These are phyloP conservation scores for Pinus albicaulis DNA, from an alignment of 75 land plant species.

Conservation along the genomic window DNA sequence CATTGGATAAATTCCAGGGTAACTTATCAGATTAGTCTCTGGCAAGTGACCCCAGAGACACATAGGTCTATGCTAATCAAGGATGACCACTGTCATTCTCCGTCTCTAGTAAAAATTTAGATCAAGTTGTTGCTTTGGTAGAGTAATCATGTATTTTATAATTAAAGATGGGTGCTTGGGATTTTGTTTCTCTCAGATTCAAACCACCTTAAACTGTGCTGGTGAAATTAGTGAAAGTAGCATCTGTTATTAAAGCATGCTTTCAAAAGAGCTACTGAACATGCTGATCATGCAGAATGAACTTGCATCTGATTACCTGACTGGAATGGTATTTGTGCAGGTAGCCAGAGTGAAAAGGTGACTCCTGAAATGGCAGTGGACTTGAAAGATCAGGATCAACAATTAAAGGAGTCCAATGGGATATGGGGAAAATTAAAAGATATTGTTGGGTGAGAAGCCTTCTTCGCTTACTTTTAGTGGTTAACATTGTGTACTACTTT, in stretches of 20 bases:
- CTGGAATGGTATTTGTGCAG: not conserved
- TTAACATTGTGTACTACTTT: not conserved
- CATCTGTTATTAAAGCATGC: not conserved
- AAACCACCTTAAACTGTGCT: not conserved
- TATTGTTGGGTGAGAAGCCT: conserved; percentile 1
- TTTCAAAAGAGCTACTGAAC: not conserved
- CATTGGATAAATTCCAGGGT: conserved; percentile 16
- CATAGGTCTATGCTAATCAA: conserved; percentile 4
- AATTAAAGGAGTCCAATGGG: not conserved
- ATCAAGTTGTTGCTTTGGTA: not conserved
- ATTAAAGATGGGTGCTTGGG: not conserved
- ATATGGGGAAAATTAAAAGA: conserved; percentile 9
- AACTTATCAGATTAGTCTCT: conserved; percentile 16
- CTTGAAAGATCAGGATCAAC: not conserved
- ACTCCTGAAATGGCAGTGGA: conserved; percentile 2
- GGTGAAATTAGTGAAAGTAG: not conserved
- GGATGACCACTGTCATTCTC: conserved; percentile 8
- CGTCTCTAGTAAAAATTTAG: not conserved
- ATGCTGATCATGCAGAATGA: not conserved
- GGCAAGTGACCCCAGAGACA: conserved; percentile 14
- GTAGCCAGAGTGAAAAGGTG: not conserved
- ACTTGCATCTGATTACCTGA: not conserved
- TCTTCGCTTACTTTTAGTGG: not conserved
- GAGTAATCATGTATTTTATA: not conserved
- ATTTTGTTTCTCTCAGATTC: not conserved